phyloP scores from a whole-genome alignment of 2,329 filamentous ascomycete genomes.

The Chaetomium strumarium region DNA sequence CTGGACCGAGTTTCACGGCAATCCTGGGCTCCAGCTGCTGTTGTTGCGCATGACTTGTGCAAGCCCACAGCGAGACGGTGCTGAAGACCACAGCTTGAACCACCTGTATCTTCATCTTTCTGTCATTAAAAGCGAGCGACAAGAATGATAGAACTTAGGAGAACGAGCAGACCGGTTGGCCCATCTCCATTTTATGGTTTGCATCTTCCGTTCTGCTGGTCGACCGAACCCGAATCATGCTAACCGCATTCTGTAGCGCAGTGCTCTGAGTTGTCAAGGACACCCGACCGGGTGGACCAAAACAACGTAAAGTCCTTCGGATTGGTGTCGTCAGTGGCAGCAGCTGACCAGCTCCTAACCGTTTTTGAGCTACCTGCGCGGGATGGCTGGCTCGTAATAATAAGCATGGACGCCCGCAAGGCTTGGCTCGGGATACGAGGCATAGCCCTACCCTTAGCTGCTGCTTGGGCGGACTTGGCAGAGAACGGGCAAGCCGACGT shows the following conservation, averaged over 20 bases:
- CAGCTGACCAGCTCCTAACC: neutral
- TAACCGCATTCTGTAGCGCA: neutral
- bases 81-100: neutral
- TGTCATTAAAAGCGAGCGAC: neutral
- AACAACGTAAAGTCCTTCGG: too few species aligned
- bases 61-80: neutral
- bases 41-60: neutral
- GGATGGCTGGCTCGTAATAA: neutral
- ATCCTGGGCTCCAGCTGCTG: conserved; percentile 1
- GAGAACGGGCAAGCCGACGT: neutral
- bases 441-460: neutral
- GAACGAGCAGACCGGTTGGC: neutral
- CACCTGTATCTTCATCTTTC: neutral
- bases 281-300: neutral
- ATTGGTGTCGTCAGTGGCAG: neutral
- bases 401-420: neutral
- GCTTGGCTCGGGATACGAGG: conserved; percentile 2
- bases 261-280: neutral
- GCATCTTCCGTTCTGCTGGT: too few species aligned
- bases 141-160: neutral
- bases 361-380: neutral
- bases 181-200: neutral
- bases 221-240: too few species aligned
- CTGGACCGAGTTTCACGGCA: conserved; percentile 10
- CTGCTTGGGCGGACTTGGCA: neutral